A percentile compares a stretch with the other conserved stretches of the same genome.
Conservation (phyloP, 176 grass and related monocot species). For the Oryza punctata region DNA sequence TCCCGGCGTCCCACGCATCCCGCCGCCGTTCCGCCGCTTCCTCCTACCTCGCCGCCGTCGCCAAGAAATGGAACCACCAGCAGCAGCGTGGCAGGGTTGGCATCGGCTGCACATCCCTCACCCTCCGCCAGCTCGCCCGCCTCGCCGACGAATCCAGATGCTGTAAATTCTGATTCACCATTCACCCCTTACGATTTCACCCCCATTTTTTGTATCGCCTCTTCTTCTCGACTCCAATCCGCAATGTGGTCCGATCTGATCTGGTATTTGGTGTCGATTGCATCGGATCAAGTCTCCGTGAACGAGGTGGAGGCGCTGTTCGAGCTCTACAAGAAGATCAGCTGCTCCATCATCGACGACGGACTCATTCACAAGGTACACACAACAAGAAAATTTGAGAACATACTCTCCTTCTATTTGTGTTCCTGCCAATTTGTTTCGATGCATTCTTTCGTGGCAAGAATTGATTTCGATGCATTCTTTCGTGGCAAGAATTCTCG, state of each 20-base stretch:
- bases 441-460: not conserved
- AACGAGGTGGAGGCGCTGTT: slow-evolving; percentile 86
- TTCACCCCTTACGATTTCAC: too few species aligned
- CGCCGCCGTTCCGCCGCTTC: not conserved
- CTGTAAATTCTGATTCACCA: slow-evolving; percentile 37
- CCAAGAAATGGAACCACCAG: not conserved
- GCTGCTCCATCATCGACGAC: slow-evolving; percentile 78
- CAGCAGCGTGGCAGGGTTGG: not conserved
- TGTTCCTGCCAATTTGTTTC: slow-evolving; percentile 16
- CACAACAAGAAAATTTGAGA: too few species aligned
- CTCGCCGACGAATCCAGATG: slow-evolving; percentile 72
- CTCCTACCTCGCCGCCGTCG: slow-evolving; percentile 9
- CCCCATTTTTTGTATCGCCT: not conserved
- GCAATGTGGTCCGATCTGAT: slow-evolving; percentile 32
- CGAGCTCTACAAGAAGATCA: slow-evolving; percentile 89
- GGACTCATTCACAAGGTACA: slow-evolving; percentile 85
- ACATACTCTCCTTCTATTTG: too few species aligned
- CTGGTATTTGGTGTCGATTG: not conserved
- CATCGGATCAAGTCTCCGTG: slow-evolving; percentile 55
- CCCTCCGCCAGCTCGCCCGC: slow-evolving; percentile 44
- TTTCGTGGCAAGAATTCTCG: not conserved
- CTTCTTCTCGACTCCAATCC: not conserved
- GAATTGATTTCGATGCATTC: not conserved
- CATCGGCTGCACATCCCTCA: not conserved
- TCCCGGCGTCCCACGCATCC: not conserved